A percentile compares a stretch with the other conserved stretches of the same genome.
phyloP scores from a whole-genome alignment of 768 basidiomycete species.

The Rhizopogon rudus region DNA sequence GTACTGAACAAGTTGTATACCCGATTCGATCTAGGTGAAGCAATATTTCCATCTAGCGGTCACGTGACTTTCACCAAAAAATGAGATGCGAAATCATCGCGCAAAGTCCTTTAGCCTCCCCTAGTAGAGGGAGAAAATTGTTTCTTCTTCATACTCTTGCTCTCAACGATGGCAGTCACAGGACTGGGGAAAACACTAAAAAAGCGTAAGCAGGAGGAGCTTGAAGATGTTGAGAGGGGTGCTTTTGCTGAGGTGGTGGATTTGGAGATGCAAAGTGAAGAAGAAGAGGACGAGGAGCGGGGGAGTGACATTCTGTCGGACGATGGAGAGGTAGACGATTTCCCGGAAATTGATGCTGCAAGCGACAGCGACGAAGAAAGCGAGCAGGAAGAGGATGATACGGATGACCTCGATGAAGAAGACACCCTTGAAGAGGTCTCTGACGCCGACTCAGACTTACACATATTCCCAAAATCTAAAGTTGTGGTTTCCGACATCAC shows the following conservation, averaged over 20 bases:
- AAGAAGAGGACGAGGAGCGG: constrained; percentile 38
- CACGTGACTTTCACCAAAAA: neutral
- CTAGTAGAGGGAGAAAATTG: neutral
- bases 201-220: constrained; percentile 56
- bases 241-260: constrained; percentile 37
- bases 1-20: neutral
- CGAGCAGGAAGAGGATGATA: constrained; percentile 29
- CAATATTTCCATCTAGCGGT: neutral
- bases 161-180: constrained; percentile 25
- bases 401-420: constrained; percentile 33
- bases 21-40: neutral
- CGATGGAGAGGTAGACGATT: constrained; percentile 62
- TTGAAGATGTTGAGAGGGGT: constrained; percentile 29
- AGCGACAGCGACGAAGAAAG: constrained; percentile 38
- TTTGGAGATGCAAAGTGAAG: constrained; percentile 74
- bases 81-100: neutral
- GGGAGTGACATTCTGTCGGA: constrained; percentile 36
- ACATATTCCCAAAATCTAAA: constrained; percentile 58
- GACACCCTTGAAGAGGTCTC: constrained; percentile 24
- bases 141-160: neutral
- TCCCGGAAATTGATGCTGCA: constrained; percentile 60
- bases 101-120: neutral
- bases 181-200: constrained; percentile 33
- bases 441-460: constrained; percentile 43
- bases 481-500: constrained; percentile 76